Evolutionary conservation across 192 early-diverging fungal species (phyloP), one percentile per base, ranked within the genome.

Genomic region (Podila minutissima): DNA sequence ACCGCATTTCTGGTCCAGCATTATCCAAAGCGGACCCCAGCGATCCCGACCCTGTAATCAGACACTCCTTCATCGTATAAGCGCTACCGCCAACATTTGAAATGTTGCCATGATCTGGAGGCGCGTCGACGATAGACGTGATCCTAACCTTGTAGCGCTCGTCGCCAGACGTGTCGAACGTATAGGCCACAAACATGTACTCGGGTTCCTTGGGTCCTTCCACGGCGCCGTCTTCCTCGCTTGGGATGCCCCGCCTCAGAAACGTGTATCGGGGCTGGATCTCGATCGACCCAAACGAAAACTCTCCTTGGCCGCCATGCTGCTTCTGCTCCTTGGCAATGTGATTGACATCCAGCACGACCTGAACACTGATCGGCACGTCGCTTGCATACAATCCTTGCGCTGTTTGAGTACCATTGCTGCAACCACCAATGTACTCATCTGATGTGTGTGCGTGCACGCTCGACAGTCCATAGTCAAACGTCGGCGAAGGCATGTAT

Each of bases 231-330:
- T 61, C 59, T 0, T 8, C 29, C 1, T 8, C 29, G 15, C 31
- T 33, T 61, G 26, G 59, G 15, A 32, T 33, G 59, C 28, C 19
- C 5, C 26, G 46, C 15, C 31, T 38, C 38, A 79, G 20, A 26
- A 48, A 33, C 11, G 69, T 72, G 12, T 62, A n/a, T 19, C 58
- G 22, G 8, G 76, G 70, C 33, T 79, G 76, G 19, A 79, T 64
- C 26, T 79, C 76, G 7, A 79, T 55, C 15, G 70, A 22, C 2
- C 76, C 76, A 50, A 79, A 71, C 4, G 66, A 51, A 35, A 79
- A 72, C 59, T 68, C 33, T 6, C 53, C 61, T 22, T 20, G 11
- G 5, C 41, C 31, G 8, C 35, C 19, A 9, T 67, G 24, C 22
- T 51, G 46, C n/a, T 38, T 32, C 17, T 49, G 33, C 26, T 57